Evolutionary conservation across 1,139 yeast species (phyloP).

Genomic region (Geotrichum europaeum): DNA sequence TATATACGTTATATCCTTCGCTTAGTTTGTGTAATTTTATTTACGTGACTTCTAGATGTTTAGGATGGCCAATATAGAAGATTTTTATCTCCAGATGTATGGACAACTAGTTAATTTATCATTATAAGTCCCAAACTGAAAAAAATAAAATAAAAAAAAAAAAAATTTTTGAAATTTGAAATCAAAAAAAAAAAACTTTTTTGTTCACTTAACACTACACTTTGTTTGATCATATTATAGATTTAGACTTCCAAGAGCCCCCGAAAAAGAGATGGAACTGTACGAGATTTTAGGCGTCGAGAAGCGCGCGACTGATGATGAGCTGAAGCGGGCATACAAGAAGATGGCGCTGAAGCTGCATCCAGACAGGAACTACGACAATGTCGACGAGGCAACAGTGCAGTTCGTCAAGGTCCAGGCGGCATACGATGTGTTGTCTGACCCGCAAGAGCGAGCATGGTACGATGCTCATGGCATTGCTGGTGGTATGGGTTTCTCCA

Average conservation of each 20-base stretch:
- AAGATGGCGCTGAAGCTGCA: slow-evolving; percentile 84
- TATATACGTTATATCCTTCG: too few relatives aligned
- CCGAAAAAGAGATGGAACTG: slow-evolving; percentile 43
- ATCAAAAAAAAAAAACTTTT: not conserved
- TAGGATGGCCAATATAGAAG: too few relatives aligned
- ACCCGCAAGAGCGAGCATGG: slow-evolving; percentile 94
- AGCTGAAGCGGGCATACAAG: slow-evolving; percentile 85
- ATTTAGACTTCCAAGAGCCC: not conserved
- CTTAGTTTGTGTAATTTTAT: too few relatives aligned
- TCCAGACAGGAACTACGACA: slow-evolving; percentile 77
- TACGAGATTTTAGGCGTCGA: slow-evolving; percentile 73
- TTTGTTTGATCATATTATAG: not conserved
- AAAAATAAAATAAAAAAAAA: not conserved
- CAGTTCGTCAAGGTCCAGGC: slow-evolving; percentile 75
- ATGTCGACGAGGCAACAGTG: slow-evolving; percentile 77
- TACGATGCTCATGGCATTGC: slow-evolving; percentile 74
- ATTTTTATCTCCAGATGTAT: too few relatives aligned
- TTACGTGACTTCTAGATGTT: too few relatives aligned
- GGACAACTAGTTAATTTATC: too few relatives aligned
- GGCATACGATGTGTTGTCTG: slow-evolving; percentile 86
- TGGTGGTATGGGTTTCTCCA: slow-evolving; percentile 41
- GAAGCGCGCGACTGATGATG: slow-evolving; percentile 59
- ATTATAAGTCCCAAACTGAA: not conserved
- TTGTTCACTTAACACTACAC: not conserved
- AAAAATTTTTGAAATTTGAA: not conserved